These are phyloP conservation scores for Pseudotulostoma volvatum DNA, from an alignment of 495 filamentous ascomycete species.

Conservation along the genomic window DNA sequence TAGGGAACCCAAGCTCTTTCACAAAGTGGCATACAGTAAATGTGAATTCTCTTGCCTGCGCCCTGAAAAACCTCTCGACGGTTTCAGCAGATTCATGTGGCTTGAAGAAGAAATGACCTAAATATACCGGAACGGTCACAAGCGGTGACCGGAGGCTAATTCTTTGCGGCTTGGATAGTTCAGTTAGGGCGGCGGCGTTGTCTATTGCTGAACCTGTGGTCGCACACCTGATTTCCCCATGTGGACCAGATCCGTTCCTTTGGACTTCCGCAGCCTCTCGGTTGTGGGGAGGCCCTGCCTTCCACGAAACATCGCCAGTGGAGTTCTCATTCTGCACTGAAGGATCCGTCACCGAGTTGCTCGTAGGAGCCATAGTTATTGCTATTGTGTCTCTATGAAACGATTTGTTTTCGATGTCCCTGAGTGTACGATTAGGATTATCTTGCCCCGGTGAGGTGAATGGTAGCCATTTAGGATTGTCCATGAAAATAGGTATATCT, in stretches of 20 bases:
- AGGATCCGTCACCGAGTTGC: background rate
- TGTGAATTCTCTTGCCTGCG: constrained; percentile 2
- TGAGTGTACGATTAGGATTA: background rate
- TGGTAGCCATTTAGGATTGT: background rate
- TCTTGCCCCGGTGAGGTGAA: background rate
- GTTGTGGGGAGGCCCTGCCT: background rate
- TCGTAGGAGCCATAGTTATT: background rate
- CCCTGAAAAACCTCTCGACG: background rate
- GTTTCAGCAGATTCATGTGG: background rate
- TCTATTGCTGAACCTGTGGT: background rate
- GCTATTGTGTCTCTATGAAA: background rate
- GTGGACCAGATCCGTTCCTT: too few species aligned
- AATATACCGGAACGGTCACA: constrained; percentile 15
- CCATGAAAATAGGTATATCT: background rate
- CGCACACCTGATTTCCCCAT: too few species aligned
- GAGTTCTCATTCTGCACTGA: background rate
- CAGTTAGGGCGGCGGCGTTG: background rate
- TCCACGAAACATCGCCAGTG: background rate
- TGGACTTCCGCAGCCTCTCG: background rate
- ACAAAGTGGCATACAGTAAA: constrained; percentile 5
- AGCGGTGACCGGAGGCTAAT: constrained; percentile 9
- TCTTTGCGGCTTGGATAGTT: background rate
- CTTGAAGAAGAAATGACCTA: constrained; percentile 2
- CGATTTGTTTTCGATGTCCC: background rate
- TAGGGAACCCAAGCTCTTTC: constrained; percentile 5